These are phyloP conservation scores for Sporothrix mexicana DNA, from an alignment of 2,329 filamentous ascomycete species.

Conservation along the genomic window DNA sequence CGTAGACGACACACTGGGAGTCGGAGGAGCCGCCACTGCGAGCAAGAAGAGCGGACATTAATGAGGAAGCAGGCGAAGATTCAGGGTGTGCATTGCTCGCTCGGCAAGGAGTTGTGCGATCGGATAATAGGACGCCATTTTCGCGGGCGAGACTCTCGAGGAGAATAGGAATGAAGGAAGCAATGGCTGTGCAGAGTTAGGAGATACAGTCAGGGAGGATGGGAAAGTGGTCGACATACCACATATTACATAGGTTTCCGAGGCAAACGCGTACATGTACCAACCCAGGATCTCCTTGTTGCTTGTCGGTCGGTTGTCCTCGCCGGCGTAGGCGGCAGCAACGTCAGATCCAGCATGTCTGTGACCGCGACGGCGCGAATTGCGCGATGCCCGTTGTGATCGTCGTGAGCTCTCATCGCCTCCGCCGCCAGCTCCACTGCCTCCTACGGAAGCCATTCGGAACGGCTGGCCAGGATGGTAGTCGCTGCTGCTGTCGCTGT, in stretches of 20 bases:
- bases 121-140: slow-evolving; percentile 82
- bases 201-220: no score
- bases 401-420: slow-evolving; percentile 22
- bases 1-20: slow-evolving; percentile 79
- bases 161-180: slow-evolving; percentile 93
- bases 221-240: slow-evolving; percentile 61
- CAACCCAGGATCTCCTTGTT: slow-evolving; percentile 87
- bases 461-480: slow-evolving; percentile 22
- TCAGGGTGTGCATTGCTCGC: slow-evolving; percentile 57
- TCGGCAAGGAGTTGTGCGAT: slow-evolving; percentile 76
- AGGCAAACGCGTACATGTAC: slow-evolving; percentile 96
- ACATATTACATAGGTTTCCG: slow-evolving; percentile 95
- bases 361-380: slow-evolving; percentile 46
- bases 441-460: slow-evolving; percentile 30
- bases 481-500: slow-evolving; percentile 28
- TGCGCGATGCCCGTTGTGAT: slow-evolving; percentile 41
- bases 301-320: slow-evolving; percentile 89
- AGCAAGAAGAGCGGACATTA: neutral
- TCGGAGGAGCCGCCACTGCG: slow-evolving; percentile 50
- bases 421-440: neutral
- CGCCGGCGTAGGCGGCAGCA: slow-evolving; percentile 69
- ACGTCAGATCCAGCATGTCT: slow-evolving; percentile 47
- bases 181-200: no score
- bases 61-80: neutral
- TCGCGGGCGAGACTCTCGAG: slow-evolving; percentile 92